Evolutionary conservation across 1,139 yeast genomes (phyloP).

Genomic region (Geotrichum restrictum): DNA sequence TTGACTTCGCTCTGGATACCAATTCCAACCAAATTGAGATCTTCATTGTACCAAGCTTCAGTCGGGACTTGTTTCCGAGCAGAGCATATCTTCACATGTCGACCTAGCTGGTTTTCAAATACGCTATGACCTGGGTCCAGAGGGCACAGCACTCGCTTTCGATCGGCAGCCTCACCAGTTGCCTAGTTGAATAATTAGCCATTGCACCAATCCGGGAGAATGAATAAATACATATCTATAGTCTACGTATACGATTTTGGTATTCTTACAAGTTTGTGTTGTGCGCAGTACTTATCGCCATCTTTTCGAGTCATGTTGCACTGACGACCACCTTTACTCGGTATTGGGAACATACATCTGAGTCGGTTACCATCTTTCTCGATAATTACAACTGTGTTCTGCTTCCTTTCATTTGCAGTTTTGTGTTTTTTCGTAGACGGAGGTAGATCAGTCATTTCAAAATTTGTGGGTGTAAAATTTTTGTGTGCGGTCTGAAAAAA

Average conservation of each 20-base stretch:
- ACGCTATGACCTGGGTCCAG: slow-evolving; percentile 71
- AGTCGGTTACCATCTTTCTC: slow-evolving; percentile 29
- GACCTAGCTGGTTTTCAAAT: slow-evolving; percentile 53
- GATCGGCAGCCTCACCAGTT: slow-evolving; percentile 28
- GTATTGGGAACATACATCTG: slow-evolving; percentile 49
- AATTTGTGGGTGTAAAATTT: no score
- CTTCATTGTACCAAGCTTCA: slow-evolving; percentile 46
- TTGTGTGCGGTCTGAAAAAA: no score
- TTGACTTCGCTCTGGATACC: neutral
- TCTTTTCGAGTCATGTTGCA: slow-evolving; percentile 62
- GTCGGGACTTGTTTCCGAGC: slow-evolving; percentile 38
- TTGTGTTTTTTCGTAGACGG: no score
- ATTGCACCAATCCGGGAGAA: neutral
- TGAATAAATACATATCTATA: no score
- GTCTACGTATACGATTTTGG: neutral
- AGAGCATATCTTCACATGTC: slow-evolving; percentile 64
- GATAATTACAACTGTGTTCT: no score
- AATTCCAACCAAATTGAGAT: slow-evolving; percentile 39
- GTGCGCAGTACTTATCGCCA: slow-evolving; percentile 55
- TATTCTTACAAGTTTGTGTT: slow-evolving; percentile 42
- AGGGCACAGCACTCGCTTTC: slow-evolving; percentile 68
- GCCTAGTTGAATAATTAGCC: slow-evolving; percentile 13
- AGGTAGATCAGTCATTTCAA: no score
- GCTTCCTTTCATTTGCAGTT: no score
- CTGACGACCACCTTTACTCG: slow-evolving; percentile 46